A percentile compares a stretch with the other conserved stretches of the same genome.
Evolutionary conservation across 306 rosid species (phyloP).

Genomic region (Acacia crassicarpa): DNA sequence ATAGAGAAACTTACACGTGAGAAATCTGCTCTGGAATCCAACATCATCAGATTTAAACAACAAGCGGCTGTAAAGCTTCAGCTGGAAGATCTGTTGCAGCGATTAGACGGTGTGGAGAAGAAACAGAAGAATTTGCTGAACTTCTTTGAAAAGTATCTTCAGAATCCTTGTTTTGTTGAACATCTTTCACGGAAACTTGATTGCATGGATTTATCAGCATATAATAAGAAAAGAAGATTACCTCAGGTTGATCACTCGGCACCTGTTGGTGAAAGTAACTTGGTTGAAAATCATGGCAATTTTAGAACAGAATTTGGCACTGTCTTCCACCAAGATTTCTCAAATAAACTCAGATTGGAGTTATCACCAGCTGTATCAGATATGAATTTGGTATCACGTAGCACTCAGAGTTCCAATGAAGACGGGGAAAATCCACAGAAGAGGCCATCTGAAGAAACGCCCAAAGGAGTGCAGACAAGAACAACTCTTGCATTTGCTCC

Average conservation of each 20-base stretch:
- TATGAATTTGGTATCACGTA: slow-evolving; percentile 71
- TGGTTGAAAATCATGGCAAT: slow-evolving; percentile 66
- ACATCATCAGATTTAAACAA: slow-evolving; percentile 56
- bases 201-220: slow-evolving; percentile 75
- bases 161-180: slow-evolving; percentile 64
- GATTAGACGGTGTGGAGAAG: slow-evolving; percentile 61
- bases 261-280: slow-evolving; percentile 54
- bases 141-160: slow-evolving; percentile 67
- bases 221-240: slow-evolving; percentile 84
- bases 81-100: slow-evolving; percentile 56
- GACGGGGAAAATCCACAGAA: slow-evolving; percentile 63
- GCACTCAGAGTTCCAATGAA: slow-evolving; percentile 92
- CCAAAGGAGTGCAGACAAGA: slow-evolving; percentile 53
- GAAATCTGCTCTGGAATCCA: slow-evolving; percentile 69
- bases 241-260: slow-evolving; percentile 60
- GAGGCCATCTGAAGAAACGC: slow-evolving; percentile 58
- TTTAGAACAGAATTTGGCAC: slow-evolving; percentile 68
- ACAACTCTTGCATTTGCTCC: slow-evolving; percentile 53
- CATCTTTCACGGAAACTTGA: slow-evolving; percentile 72
- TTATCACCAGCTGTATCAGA: slow-evolving; percentile 83
- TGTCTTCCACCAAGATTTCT: slow-evolving; percentile 82
- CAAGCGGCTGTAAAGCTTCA: slow-evolving; percentile 60
- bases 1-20: slow-evolving; percentile 74
- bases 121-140: slow-evolving; percentile 65
- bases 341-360: slow-evolving; percentile 77